Evolutionary conservation across 2,329 filamentous ascomycete species (phyloP).

Genomic region (Nigrograna mackinnonii): DNA sequence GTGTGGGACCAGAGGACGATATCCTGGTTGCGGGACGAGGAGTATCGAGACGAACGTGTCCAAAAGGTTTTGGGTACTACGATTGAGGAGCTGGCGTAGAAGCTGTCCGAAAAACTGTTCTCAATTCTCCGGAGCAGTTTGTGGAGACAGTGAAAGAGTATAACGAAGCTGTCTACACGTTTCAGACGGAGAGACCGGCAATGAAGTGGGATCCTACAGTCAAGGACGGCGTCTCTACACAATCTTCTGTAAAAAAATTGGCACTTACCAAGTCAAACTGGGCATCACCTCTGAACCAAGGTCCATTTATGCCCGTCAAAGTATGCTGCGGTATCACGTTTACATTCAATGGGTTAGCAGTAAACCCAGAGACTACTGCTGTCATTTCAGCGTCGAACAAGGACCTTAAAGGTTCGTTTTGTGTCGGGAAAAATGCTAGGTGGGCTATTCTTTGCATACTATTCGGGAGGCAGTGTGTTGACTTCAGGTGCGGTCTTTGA

Average conservation of each 20-base stretch:
- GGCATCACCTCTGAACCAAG: constrained; percentile 61
- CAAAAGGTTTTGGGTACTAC: constrained; percentile 55
- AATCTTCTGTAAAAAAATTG: no score
- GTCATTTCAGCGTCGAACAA: constrained; percentile 52
- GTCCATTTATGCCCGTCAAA: constrained; percentile 65
- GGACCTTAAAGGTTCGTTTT: constrained; percentile 61
- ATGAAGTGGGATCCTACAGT: constrained; percentile 61
- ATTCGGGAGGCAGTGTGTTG: constrained; percentile 64
- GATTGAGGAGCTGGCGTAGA: constrained; percentile 60
- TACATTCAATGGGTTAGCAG: constrained; percentile 67
- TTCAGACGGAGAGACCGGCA: constrained; percentile 49
- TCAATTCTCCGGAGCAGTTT: no score
- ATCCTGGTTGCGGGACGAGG: constrained; percentile 61
- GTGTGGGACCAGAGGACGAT: constrained; percentile 62
- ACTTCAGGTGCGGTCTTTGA: constrained; percentile 62
- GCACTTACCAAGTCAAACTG: constrained; percentile 66
- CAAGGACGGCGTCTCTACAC: constrained; percentile 58
- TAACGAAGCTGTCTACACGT: constrained; percentile 59
- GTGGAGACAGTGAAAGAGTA: constrained; percentile 58
- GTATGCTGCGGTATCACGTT: constrained; percentile 71
- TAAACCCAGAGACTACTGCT: constrained; percentile 57
- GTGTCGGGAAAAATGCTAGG: constrained; percentile 70
- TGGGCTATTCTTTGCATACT: constrained; percentile 50
- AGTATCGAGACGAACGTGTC: constrained; percentile 64
- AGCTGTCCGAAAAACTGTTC: no score